Base-by-base conservation (phyloP, 164 flowering plant species). In the Cinnamomum micranthum region DNA sequence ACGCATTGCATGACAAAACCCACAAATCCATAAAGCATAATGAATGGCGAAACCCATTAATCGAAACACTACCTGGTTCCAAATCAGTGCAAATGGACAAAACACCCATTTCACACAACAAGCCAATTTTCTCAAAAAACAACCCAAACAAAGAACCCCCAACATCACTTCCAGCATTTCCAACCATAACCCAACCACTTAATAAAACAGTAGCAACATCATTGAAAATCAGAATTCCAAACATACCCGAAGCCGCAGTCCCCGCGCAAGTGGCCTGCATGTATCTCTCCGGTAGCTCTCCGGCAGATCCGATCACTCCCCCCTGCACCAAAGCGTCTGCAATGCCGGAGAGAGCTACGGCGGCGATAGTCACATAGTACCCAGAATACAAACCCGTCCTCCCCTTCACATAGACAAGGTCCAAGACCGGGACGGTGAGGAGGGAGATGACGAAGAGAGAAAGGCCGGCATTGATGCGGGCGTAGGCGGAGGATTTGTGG, bases 191-290 rank as follows among this genome's bases (percentile, higher is more conserved):
- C 47, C 47, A 41, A 31, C 6, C 10, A 41, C 9, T 41, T 41
- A 31, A 31, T 9, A 41, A 41, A 41, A 41, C 10, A 41, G 47
- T 9, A 41, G 47, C 47, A 41, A 41, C 47, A 41, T 41, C 47
- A 9, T 9, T 41, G 47, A 7, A 41, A 41, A 9, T 41, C 47
- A 41, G 47, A 41, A 41, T 41, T 41, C 47, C 47, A 41, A 9
- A 41, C 3, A n/a, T 27, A 94, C 98, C 98, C 24, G 97, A 94
- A 81, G 89, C 92, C 10, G 93, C 98, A 41, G 93, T 91, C 2
- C 98, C 97, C 17, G 98, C 97, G 59, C 91, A 87, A 55, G 87
- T 84, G 27, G 97, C 97, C 76, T 92, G 98, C 97, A 92, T 92
- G 64, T 92, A 92, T 78, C 89, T 80, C 82, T 85, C 97, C 5